These are phyloP conservation scores for Pleurotus eryngii DNA, from an alignment of 768 basidiomycete genomes.

Conservation along the genomic window DNA sequence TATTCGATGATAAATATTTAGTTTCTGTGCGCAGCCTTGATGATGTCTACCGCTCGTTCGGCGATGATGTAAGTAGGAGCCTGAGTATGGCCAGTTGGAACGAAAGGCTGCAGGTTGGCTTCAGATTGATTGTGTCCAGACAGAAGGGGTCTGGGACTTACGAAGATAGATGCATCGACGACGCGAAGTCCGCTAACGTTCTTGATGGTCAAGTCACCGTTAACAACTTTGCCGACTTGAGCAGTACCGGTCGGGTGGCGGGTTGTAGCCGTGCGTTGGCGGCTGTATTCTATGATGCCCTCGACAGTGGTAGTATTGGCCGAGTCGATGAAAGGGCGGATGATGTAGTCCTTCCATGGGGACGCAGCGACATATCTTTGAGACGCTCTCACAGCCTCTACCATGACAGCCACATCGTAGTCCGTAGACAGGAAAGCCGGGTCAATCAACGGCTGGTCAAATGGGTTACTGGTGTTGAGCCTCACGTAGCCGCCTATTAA, in stretches of 20 bases:
- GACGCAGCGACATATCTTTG: conserved; percentile 21
- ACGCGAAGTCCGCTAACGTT: conserved; percentile 28
- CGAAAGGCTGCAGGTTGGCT: conserved; percentile 16
- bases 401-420: conserved; percentile 23
- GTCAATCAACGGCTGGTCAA: conserved; percentile 23
- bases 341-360: conserved; percentile 26
- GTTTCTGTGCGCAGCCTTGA: conserved; percentile 13
- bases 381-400: conserved; percentile 20
- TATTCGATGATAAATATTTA: too few relatives aligned
- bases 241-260: conserved; percentile 26
- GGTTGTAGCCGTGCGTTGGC: conserved; percentile 13
- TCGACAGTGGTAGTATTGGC: conserved; percentile 23
- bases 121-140: not conserved
- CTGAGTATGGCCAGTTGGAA: conserved; percentile 25
- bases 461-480: conserved; percentile 23
- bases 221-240: conserved; percentile 29
- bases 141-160: conserved; percentile 12
- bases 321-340: conserved; percentile 14
- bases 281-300: conserved; percentile 19
- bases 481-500: conserved; percentile 21
- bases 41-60: conserved; percentile 27
- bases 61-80: conserved; percentile 25
- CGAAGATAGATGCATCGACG: conserved; percentile 36
- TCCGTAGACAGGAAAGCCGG: conserved; percentile 14
- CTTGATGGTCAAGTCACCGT: conserved; percentile 8